Base-by-base conservation (phyloP, 139 green algal species). In the Chlorella sp. region DNA sequence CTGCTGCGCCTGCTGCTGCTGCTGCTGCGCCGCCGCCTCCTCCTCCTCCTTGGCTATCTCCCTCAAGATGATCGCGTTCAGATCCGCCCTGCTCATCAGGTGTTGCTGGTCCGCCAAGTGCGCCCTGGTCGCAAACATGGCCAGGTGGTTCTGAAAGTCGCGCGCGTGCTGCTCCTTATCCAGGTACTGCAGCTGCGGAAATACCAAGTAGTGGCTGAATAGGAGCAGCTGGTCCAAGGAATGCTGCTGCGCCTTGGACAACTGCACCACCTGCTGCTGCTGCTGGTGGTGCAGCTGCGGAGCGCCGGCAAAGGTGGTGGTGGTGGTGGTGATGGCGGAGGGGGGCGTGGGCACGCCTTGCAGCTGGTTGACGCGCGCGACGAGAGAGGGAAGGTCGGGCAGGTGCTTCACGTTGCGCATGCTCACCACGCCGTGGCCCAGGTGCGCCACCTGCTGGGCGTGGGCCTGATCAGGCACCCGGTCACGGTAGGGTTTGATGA, bases 391-490 rank as follows among this genome's bases (percentile, higher is more conserved):
- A 14, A 66, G 29, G 6, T 70, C 71, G 2, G 79, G 80, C 72
- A 85, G 42, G 1, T 69, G 71, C 14, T 66, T 4, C 20, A 85
- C 70, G 35, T 75, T 76, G 32, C 74, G 64, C 74, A 85, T 84
- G 33, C 35, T 35, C 33, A 78, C 74, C 66, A 79, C 74, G 26
- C 79, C 79, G 30, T 85, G 75, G 20, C 80, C 80, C n/a, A 85
- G 36, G 33, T 80, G 73, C 3, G 72, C 36, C 2, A 78, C 74
- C 50, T 77, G 67, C n/a, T 79, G 51, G 27, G 35, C 31, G 62
- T 81, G 75, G 30, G 29, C 26, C 62, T 80, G 74, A 27, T 76
- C 61, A 2, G 80, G 80, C 35, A 82, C 32, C 0, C 62, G 83
- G 87, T 62, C 73, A 62, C 59, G 76, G 77, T 83, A 87, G 3